Base-by-base conservation (phyloP, 2,329 filamentous ascomycete genomes). In the Pestalotiopsis sp. region DNA sequence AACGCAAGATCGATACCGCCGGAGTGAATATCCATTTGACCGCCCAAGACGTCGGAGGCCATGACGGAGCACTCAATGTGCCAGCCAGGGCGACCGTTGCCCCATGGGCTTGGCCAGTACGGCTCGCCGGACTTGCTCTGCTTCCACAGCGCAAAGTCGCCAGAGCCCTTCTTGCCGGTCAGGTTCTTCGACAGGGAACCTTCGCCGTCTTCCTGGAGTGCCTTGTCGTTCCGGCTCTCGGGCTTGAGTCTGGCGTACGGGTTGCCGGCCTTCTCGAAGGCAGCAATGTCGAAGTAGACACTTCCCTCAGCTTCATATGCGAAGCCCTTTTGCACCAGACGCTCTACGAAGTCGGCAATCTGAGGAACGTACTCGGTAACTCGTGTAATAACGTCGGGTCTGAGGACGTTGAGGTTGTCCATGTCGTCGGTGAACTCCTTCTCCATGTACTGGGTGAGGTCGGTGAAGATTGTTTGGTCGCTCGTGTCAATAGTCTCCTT, bases 41-140 rank as follows among this genome's bases (percentile, higher is more conserved):
- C 86, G 4, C 95, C 95, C 1, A 98, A 83, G n/a, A 94, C 88
- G 72, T 95, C 93, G 2, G 93, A 95, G 0, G 95, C 94, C 95
- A 98, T 98, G 17, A 94, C 94, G 1, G 92, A 95, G 89, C 95
- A 98, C 82, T 98, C 95, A 76, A 98, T 98, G 77, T 98, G 95
- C 95, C 95, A 98, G 20, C 95, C 95, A 1, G 95, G 95, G 59
- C 95, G 87, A 4, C 95, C 95, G 68, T 90, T 86, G 4, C 95
- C 94, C 95, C 95, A 98, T 3, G 90, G 90, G 74, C 92, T 96
- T 4, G 90, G 86, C 95, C 95, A 98, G 72, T 89, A 92, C 0
- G 95, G 95, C 84, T 98, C 95, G 58, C 95, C 95, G 14, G 93
- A 89, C 82, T 97, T 98, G 1, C 92, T 95, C 66, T 91, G 90